Conservation (phyloP, 208 protist genomes). For the Crithidia brevicula region DNA sequence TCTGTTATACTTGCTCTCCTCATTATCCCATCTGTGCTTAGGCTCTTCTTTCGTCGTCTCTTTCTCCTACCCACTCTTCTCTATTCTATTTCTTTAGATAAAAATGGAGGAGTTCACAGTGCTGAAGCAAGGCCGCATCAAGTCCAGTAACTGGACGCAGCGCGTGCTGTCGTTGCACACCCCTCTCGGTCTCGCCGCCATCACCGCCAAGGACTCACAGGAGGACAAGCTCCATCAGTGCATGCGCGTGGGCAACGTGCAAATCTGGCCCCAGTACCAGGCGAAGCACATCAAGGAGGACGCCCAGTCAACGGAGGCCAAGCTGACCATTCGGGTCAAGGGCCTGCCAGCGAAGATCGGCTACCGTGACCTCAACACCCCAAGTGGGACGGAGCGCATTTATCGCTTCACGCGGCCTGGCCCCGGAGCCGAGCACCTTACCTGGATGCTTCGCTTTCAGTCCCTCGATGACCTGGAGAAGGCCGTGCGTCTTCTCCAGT, state of each 20-base stretch:
- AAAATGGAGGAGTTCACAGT: slow-evolving; percentile 19
- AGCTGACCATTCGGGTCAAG: slow-evolving; percentile 21
- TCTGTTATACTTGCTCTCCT: neutral
- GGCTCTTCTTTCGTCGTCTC: neutral
- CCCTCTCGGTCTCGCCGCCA: neutral
- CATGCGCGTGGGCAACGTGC: slow-evolving; percentile 19
- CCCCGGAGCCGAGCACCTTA: neutral
- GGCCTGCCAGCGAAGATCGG: slow-evolving; percentile 12
- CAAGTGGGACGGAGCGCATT: neutral
- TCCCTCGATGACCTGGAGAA: slow-evolving; percentile 11
- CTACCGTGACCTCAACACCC: neutral
- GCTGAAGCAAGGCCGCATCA: slow-evolving; percentile 16
- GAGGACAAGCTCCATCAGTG: slow-evolving; percentile 8
- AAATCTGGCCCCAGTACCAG: slow-evolving; percentile 30
- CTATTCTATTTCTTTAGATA: neutral
- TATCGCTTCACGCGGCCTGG: slow-evolving; percentile 16
- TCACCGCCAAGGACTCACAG: slow-evolving; percentile 13
- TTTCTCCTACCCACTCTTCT: neutral
- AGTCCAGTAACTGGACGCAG: slow-evolving; percentile 21
- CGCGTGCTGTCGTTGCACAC: slow-evolving; percentile 22
- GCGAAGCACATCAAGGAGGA: slow-evolving; percentile 23
- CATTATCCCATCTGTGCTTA: too few relatives aligned
- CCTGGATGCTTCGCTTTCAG: slow-evolving; percentile 22
- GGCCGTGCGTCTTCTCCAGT: slow-evolving; percentile 10
- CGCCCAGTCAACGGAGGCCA: slow-evolving; percentile 11